These are phyloP conservation scores for Fusarium acutatum DNA, from an alignment of 2,329 filamentous ascomycete species.

Conservation along the genomic window DNA sequence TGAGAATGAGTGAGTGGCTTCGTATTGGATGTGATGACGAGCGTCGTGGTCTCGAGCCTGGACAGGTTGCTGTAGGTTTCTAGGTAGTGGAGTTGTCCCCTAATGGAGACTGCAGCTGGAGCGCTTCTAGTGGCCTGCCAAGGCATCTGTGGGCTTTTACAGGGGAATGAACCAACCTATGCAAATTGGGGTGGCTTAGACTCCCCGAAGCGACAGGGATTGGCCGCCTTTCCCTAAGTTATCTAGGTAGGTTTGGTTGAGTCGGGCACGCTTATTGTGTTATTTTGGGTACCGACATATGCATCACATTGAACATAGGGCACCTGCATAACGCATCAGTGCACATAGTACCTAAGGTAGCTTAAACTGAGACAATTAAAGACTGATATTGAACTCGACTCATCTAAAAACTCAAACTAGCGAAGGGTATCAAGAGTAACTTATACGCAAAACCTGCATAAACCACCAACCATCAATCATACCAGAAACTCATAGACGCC, in stretches of 20 bases:
- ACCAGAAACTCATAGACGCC: constrained; percentile 13
- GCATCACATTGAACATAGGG: not conserved
- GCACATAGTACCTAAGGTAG: not conserved
- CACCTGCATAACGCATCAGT: not conserved
- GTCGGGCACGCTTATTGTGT: not conserved
- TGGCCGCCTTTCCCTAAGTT: constrained; percentile 4
- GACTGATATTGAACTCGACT: constrained; percentile 12
- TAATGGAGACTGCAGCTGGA: constrained; percentile 9
- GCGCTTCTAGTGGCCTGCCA: constrained; percentile 17
- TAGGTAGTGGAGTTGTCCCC: constrained; percentile 21
- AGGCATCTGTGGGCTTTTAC: constrained; percentile 8
- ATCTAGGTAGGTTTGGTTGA: not conserved
- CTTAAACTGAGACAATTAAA: not conserved
- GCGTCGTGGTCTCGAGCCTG: not conserved
- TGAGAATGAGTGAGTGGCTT: constrained; percentile 23
- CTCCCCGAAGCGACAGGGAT: constrained; percentile 25
- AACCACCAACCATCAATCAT: constrained; percentile 8
- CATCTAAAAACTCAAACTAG: constrained; percentile 23
- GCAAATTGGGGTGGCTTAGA: constrained; percentile 37
- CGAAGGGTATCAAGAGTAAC: constrained; percentile 38
- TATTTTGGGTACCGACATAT: constrained; percentile 19
- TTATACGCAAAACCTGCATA: constrained; percentile 25
- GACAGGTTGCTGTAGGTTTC: constrained; percentile 21
- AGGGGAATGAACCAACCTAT: constrained; percentile 20
- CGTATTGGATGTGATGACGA: constrained; percentile 28